Evolutionary conservation across 495 filamentous ascomycete species (phyloP).

Genomic region (Staphylotrichum tortipilum): DNA sequence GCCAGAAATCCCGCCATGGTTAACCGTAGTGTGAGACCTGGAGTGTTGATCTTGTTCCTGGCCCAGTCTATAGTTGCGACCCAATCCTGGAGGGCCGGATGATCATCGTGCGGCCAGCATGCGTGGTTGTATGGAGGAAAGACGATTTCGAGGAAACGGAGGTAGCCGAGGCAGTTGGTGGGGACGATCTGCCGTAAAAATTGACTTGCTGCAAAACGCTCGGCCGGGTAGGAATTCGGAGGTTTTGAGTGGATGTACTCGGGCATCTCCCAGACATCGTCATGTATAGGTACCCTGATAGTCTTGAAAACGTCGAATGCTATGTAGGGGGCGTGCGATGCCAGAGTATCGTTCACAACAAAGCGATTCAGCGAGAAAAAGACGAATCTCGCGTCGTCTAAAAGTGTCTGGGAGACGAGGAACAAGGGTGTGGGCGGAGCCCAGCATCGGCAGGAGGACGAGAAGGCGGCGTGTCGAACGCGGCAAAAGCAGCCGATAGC

Average conservation of each 20-base stretch:
- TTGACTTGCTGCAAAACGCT: not conserved
- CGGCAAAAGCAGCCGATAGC: constrained; percentile 1
- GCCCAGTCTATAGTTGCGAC: not conserved
- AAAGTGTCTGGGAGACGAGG: not conserved
- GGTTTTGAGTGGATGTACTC: not conserved
- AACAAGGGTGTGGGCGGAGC: constrained; percentile 3
- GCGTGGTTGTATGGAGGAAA: not conserved
- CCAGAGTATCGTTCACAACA: not conserved
- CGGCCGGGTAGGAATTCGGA: not conserved
- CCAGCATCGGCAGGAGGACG: not conserved
- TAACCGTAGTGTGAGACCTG: not conserved
- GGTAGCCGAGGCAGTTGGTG: not conserved
- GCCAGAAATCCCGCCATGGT: not conserved
- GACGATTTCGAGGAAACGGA: not conserved
- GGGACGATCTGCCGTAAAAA: not conserved
- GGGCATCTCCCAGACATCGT: not conserved
- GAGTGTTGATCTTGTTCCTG: not conserved
- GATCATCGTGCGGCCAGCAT: not conserved
- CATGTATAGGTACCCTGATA: not conserved
- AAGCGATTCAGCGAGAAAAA: not conserved
- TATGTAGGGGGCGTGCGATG: not conserved
- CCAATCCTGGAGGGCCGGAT: not conserved
- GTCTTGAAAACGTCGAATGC: not conserved
- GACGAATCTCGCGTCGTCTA: not conserved
- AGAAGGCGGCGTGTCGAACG: not conserved